A percentile compares a stretch with the other conserved stretches of the same genome.
phyloP scores from a whole-genome alignment of 2,329 filamentous ascomycete genomes.

The Claviceps purpurea region DNA sequence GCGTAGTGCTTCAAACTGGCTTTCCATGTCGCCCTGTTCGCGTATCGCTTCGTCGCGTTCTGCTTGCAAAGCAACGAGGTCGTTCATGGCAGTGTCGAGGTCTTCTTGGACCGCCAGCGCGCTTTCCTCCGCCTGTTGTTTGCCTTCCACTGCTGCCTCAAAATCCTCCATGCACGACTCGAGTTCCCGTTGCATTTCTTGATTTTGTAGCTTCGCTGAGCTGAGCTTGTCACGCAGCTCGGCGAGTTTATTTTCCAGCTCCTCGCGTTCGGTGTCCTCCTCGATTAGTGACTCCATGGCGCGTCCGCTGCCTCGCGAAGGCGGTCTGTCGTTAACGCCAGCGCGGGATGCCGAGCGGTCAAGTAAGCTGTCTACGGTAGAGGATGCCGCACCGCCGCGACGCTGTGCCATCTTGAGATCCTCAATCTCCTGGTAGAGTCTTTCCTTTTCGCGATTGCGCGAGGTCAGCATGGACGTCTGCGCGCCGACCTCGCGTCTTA shows the following conservation, averaged over 20 bases:
- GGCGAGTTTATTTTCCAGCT: conserved; percentile 71
- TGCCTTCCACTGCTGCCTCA: conserved; percentile 53
- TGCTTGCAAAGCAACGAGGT: conserved; percentile 62
- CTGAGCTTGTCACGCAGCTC: conserved; percentile 78
- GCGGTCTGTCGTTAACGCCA: conserved; percentile 52
- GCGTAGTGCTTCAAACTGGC: conserved; percentile 46
- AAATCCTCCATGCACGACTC: conserved; percentile 70
- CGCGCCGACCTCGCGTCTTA: conserved; percentile 83
- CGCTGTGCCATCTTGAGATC: conserved; percentile 83
- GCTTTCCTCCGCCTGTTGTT: conserved; percentile 44
- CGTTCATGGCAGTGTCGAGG: conserved; percentile 63
- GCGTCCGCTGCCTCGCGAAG: conserved; percentile 58
- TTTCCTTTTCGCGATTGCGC: conserved; percentile 85
- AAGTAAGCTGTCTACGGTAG: conserved; percentile 76
- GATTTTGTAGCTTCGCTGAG: conserved; percentile 74
- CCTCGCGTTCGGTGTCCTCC: conserved; percentile 71
- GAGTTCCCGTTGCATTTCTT: conserved; percentile 73
- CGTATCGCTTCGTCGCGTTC: conserved; percentile 79
- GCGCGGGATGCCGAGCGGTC: conserved; percentile 88
- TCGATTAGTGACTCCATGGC: conserved; percentile 46
- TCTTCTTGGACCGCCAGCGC: conserved; percentile 62
- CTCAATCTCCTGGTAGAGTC: conserved; percentile 92
- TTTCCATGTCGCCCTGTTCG: conserved; percentile 45
- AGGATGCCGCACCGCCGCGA: conserved; percentile 46
- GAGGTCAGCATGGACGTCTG: conserved; percentile 97